Evolutionary conservation across 768 basidiomycete genomes (phyloP).

Genomic region (Cystoderma amianthinum): DNA sequence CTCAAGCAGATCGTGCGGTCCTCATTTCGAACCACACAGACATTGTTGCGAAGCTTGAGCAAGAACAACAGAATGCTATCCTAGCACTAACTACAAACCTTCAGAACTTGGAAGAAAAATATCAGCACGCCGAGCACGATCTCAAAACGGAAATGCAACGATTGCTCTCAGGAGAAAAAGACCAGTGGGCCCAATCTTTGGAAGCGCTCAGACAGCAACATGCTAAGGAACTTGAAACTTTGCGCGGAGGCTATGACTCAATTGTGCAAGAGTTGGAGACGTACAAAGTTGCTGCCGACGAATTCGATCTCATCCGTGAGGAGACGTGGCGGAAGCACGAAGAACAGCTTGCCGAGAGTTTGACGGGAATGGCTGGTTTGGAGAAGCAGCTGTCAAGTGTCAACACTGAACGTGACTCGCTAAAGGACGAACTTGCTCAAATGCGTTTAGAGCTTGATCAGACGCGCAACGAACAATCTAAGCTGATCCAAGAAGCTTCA

Average conservation of each 20-base stretch:
- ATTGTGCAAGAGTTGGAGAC: conserved; percentile 55
- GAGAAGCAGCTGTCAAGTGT: conserved; percentile 42
- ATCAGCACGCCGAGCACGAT: conserved; percentile 9
- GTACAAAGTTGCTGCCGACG: conserved; percentile 46
- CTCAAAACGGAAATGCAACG: conserved; percentile 24
- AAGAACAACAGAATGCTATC: conserved; percentile 26
- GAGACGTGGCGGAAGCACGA: conserved; percentile 36
- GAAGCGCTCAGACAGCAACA: conserved; percentile 46
- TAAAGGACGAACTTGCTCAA: conserved; percentile 39
- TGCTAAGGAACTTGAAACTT: conserved; percentile 35
- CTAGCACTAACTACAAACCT: conserved; percentile 21
- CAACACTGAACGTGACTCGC: conserved; percentile 34
- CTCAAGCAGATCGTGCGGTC: background rate
- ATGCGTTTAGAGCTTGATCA: conserved; percentile 55
- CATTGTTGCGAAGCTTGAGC: conserved; percentile 19
- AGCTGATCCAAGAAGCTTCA: conserved; percentile 64
- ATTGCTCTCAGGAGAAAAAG: conserved; percentile 36
- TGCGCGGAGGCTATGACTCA: conserved; percentile 40
- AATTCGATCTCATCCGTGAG: conserved; percentile 39
- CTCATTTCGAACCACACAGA: background rate
- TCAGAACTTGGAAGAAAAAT: conserved; percentile 11
- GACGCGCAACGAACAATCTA: conserved; percentile 51
- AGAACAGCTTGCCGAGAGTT: conserved; percentile 43
- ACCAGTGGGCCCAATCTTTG: conserved; percentile 33
- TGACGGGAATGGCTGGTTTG: conserved; percentile 33